Base-by-base conservation (phyloP, 2,329 filamentous ascomycete genomes). In the Pestalotiopsis sp. region DNA sequence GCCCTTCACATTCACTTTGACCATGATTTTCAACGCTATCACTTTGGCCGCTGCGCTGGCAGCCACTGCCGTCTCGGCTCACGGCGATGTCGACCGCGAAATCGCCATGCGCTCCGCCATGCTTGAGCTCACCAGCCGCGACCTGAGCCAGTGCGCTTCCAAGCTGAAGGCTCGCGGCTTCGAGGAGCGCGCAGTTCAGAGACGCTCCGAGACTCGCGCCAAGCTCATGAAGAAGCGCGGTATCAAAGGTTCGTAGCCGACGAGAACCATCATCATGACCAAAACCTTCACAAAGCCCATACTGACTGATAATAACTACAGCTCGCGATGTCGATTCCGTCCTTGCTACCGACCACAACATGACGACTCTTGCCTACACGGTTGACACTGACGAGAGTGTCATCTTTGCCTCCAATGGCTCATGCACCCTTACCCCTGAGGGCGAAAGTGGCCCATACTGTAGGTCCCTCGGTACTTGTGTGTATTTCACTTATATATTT, bases 391-490 rank as follows among this genome's bases (percentile, higher is more conserved):
- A 78, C 14, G 73, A 76, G 13, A 70, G 73, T 57, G 79, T 71
- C 70, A 75, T 86, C 38, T 85, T 85, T 68, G 75, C 79, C 2
- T 78, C 77, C 68, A 82, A 83, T 72, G 79, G 76, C 56, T 82
- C 83, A n/a, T 88, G 86, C 70, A 77, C 87, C 36, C 78, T 88
- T 25, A 83, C 80, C 20, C 85, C 85, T 0, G 86, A 88, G 74
- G 83, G 83, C 31, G 87, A 83, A 3, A 80, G 87, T 74, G 86
- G 86, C 0, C 86, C 86, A 27, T 88, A 87, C 78, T 88, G 57
- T 59, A 27, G n/a, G 57, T 3, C 9, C 1, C 4, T 31, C 23
- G 4, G 17, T 23, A 4, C 14, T 59, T 9, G 4, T 14, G 11
- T 20, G 6, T 36, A 27, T 6, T 27, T n/a, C 14, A 27, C 2